phyloP scores from a whole-genome alignment of 495 filamentous ascomycete species.

The Hyaloscypha variabilis region DNA sequence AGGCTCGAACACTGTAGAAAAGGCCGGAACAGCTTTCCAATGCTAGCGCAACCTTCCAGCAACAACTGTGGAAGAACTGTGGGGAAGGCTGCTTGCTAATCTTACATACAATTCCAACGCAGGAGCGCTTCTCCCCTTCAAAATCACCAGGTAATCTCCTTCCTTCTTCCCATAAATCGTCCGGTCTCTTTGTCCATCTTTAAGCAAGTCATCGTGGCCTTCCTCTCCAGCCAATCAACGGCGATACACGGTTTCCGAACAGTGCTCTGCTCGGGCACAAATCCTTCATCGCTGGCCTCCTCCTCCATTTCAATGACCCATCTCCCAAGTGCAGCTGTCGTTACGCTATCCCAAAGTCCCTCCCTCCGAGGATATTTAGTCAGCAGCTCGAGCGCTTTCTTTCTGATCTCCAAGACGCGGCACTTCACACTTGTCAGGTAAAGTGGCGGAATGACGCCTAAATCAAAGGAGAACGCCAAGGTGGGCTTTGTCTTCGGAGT shows the following conservation, averaged over 20 bases:
- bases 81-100: no score
- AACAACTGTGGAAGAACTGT: no score
- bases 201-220: no score
- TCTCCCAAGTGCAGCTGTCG: background rate
- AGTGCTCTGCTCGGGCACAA: no score
- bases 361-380: background rate
- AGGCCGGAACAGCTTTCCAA: constrained; percentile 80
- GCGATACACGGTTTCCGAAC: no score
- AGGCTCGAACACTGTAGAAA: constrained; percentile 81
- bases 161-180: no score
- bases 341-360: background rate
- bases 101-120: no score
- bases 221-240: background rate
- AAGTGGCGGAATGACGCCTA: background rate
- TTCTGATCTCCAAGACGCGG: background rate
- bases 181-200: no score
- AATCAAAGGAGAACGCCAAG: constrained; percentile 30
- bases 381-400: background rate
- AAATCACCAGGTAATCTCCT: no score
- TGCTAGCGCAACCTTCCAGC: constrained; percentile 54
- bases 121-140: no score
- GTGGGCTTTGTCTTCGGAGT: background rate
- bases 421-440: background rate
- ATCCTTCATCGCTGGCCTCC: no score
- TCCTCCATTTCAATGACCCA: background rate